Conservation (phyloP, 2,329 filamentous ascomycete species). For the Fusarium cicatricum region DNA sequence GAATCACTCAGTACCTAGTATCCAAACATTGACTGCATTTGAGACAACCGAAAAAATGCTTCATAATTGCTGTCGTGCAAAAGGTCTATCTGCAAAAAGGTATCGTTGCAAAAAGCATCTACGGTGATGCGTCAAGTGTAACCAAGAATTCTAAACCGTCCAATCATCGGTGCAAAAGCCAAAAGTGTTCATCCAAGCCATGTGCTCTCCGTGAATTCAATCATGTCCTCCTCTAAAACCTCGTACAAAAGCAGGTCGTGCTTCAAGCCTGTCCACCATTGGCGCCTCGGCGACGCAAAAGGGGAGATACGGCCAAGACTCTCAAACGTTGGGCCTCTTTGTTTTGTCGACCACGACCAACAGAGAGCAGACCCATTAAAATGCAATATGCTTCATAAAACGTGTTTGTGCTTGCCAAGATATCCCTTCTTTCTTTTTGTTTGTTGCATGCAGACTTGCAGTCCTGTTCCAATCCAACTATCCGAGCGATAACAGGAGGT, state of each 20-base stretch:
- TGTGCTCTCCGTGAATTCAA: slow-evolving; percentile 27
- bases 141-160: slow-evolving; percentile 20
- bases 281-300: slow-evolving; percentile 14
- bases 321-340: background rate
- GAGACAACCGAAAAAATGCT: background rate
- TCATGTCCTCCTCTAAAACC: slow-evolving; percentile 36
- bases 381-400: slow-evolving; percentile 32
- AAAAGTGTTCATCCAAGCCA: slow-evolving; percentile 32
- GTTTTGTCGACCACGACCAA: slow-evolving; percentile 13
- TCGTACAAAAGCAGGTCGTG: slow-evolving; percentile 21
- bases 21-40: background rate
- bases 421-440: slow-evolving; percentile 12
- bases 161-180: slow-evolving; percentile 9
- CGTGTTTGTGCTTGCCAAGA: slow-evolving; percentile 34
- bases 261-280: slow-evolving; percentile 12
- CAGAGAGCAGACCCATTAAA: slow-evolving; percentile 39
- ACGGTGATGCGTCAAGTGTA: slow-evolving; percentile 20
- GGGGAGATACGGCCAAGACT: slow-evolving; percentile 17
- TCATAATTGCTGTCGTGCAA: slow-evolving; percentile 13
- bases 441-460: slow-evolving; percentile 4
- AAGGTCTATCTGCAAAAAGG: slow-evolving; percentile 30
- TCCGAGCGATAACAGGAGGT: slow-evolving; percentile 24
- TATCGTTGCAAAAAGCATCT: slow-evolving; percentile 34
- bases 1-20: background rate
- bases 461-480: slow-evolving; percentile 19